phyloP scores from a whole-genome alignment of 768 basidiomycete genomes.

The Naganishia antarctica region DNA sequence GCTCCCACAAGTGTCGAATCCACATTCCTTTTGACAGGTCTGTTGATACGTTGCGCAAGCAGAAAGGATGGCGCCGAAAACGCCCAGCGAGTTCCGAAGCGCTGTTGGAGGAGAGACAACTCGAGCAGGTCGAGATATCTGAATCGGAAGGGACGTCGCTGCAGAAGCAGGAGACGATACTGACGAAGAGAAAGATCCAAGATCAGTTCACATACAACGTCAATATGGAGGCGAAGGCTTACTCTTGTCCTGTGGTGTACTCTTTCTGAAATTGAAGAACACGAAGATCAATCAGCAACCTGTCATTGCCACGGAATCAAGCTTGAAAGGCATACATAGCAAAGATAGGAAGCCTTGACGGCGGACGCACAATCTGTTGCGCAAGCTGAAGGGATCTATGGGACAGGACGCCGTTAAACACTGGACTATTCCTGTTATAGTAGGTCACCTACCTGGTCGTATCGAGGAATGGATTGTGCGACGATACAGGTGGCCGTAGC shows the following conservation, averaged over 20 bases:
- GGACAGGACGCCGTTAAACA: not conserved
- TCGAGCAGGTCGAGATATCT: slow-evolving; percentile 40
- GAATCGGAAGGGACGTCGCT: slow-evolving; percentile 36
- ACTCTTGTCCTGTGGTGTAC: slow-evolving; percentile 28
- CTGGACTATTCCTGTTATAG: not conserved
- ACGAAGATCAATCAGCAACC: not conserved
- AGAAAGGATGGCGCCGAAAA: slow-evolving; percentile 3
- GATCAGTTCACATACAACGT: not conserved
- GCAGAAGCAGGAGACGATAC: slow-evolving; percentile 47
- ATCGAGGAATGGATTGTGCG: slow-evolving; percentile 2
- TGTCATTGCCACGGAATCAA: not conserved
- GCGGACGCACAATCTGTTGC: slow-evolving; percentile 35
- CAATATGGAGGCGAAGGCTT: not conserved
- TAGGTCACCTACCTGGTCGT: not conserved
- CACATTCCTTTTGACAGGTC: slow-evolving; percentile 43
- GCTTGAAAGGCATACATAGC: slow-evolving; percentile 34
- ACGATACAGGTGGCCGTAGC: slow-evolving; percentile 8
- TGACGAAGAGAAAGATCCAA: not conserved
- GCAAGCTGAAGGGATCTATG: slow-evolving; percentile 44
- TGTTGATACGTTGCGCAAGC: slow-evolving; percentile 16
- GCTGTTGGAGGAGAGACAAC: slow-evolving; percentile 41
- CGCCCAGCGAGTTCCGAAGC: slow-evolving; percentile 32
- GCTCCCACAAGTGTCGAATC: slow-evolving; percentile 39
- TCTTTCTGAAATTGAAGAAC: slow-evolving; percentile 25
- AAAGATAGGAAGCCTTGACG: slow-evolving; percentile 39